These are phyloP conservation scores for Neurospora pannonica DNA, from an alignment of 495 filamentous ascomycete genomes.

Conservation along the genomic window DNA sequence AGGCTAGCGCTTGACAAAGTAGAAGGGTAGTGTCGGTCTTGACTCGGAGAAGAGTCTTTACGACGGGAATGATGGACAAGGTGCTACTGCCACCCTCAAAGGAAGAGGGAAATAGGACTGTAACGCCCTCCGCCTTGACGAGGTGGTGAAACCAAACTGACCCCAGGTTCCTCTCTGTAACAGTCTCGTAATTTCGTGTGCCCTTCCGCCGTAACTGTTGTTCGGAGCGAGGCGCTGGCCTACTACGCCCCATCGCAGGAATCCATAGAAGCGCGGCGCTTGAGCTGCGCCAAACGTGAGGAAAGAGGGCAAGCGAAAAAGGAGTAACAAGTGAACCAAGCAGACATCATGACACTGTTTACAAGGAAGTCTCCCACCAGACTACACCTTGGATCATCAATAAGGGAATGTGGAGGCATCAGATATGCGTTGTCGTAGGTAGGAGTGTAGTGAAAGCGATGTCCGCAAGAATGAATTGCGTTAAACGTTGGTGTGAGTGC, in stretches of 20 bases:
- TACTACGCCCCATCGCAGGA: not conserved
- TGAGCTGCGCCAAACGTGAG: not conserved
- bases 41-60: not conserved
- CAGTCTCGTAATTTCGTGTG: not conserved
- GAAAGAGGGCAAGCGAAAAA: not conserved
- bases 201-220: not conserved
- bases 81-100: not conserved
- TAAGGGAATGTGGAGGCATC: not conserved
- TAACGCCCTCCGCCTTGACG: not conserved
- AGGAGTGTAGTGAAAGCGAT: not conserved
- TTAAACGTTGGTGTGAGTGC: not conserved
- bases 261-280: not conserved
- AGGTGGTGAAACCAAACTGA: not conserved
- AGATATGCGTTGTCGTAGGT: not conserved
- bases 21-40: not conserved
- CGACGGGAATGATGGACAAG: not conserved
- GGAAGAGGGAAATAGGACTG: not conserved
- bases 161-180: not conserved
- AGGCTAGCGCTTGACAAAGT: not conserved
- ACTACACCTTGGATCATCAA: not conserved
- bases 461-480: not conserved
- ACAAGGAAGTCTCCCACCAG: not conserved
- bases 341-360: not conserved
- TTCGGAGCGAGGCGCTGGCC: not conserved
- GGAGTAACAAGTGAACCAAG: not conserved